A percentile compares a stretch with the other conserved stretches of the same genome.
phyloP scores from a whole-genome alignment of 305 asterid species.

The Fraxinus ornus region DNA sequence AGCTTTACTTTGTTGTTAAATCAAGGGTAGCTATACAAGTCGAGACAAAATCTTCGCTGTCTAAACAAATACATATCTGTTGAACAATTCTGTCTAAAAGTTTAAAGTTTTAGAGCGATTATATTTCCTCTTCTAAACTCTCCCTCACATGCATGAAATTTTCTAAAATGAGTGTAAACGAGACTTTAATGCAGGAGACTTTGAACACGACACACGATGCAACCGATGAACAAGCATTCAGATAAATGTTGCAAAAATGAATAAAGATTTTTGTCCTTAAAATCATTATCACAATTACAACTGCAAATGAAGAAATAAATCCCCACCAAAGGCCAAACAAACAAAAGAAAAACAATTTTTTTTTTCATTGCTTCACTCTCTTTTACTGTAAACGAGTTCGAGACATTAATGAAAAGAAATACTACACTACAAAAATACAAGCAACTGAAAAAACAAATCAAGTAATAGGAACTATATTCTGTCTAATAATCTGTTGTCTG shows the following conservation, averaged over 20 bases:
- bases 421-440: conserved; percentile 16
- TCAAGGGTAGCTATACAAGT: neutral
- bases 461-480: conserved; percentile 27
- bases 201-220: neutral
- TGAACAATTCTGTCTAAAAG: neutral
- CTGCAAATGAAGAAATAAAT: neutral
- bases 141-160: neutral
- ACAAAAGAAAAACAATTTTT: neutral
- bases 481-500: neutral
- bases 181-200: neutral
- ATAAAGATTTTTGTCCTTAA: neutral
- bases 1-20: neutral
- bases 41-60: neutral
- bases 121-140: neutral
- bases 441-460: conserved; percentile 1
- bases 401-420: conserved; percentile 19
- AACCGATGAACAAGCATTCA: neutral
- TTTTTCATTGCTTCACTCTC: neutral
- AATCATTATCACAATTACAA: neutral
- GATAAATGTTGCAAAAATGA: neutral
- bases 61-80: neutral
- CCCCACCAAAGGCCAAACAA: neutral
- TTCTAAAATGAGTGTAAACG: neutral
- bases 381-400: neutral
- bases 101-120: neutral